A percentile compares a stretch with the other conserved stretches of the same genome.
Evolutionary conservation across 2,329 filamentous ascomycete species (phyloP).

Genomic region (Arthrobotrys musiformis): DNA sequence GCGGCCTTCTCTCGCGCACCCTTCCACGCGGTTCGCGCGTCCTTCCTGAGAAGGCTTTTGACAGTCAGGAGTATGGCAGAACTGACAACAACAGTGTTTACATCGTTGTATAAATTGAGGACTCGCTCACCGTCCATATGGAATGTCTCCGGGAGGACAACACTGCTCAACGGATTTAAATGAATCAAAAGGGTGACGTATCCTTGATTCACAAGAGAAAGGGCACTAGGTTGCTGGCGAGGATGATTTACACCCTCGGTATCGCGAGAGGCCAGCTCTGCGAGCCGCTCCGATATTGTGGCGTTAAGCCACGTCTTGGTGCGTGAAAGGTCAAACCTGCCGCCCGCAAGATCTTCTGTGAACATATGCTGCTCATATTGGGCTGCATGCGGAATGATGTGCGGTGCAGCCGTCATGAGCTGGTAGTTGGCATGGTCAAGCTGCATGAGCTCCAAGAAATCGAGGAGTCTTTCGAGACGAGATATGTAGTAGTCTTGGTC

Average conservation of each 20-base stretch:
- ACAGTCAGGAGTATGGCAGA: slow-evolving; percentile 80
- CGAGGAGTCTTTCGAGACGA: slow-evolving; percentile 78
- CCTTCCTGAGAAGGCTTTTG: slow-evolving; percentile 84
- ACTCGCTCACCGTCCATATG: slow-evolving; percentile 75
- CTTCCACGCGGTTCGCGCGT: slow-evolving; percentile 81
- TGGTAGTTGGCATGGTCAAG: slow-evolving; percentile 86
- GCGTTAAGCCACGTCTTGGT: slow-evolving; percentile 75
- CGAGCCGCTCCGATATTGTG: slow-evolving; percentile 72
- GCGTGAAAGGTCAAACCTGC: slow-evolving; percentile 68
- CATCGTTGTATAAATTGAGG: slow-evolving; percentile 68
- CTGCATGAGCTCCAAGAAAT: slow-evolving; percentile 79
- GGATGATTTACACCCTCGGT: slow-evolving; percentile 74
- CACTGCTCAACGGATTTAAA: slow-evolving; percentile 68
- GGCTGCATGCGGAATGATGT: slow-evolving; percentile 75
- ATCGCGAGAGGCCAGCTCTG: slow-evolving; percentile 75
- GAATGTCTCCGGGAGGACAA: slow-evolving; percentile 77
- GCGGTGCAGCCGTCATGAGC: slow-evolving; percentile 76
- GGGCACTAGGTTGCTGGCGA: slow-evolving; percentile 72
- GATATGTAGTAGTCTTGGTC: slow-evolving; percentile 76
- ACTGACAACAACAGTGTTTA: slow-evolving; percentile 75
- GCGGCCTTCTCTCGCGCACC: slow-evolving; percentile 61
- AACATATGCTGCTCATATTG: slow-evolving; percentile 81
- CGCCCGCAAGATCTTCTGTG: slow-evolving; percentile 71
- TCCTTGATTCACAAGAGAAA: slow-evolving; percentile 80
- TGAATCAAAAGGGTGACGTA: slow-evolving; percentile 80